Evolutionary conservation across 352 stramenopile species (phyloP), one percentile per base, ranked within the genome.

Genomic region (Phytophthora brassicae): DNA sequence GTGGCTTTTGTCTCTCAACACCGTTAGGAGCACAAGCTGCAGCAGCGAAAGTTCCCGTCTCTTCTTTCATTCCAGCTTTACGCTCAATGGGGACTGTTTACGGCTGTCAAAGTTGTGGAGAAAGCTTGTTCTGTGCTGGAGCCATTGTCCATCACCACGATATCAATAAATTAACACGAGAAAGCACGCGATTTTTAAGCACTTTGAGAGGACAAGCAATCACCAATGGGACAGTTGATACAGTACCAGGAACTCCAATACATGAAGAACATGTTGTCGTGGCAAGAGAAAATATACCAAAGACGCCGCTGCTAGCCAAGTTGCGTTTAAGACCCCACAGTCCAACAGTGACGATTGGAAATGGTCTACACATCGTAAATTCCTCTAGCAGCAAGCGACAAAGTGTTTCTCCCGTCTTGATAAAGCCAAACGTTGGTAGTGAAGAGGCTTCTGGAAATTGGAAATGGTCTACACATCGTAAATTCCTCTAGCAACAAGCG

Each of bases 1-100:
- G 67, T 12, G 82, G 82, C 0, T 89, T 89, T 28, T 78, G 59
- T 17, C 66, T 91, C 8, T 89, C 80, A 16, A 16, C 78, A 23
- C 68, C 70, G 28, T 29, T 50, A 11, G 61, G 47, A 33, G 53
- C 31, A n/a, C 65, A 62, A 38, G 24, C n/a, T 20, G 22, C 24
- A 35, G 11, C 23, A 29, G 48, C 31, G 3, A 60, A 55, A 17
- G 22, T 56, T 46, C 17, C 42, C 29, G 23, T 6, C 3, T 31
- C 68, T 2, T 70, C 71, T 33, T 92, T 92, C 50, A 84, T 94
- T 28, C 85, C 85, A 29, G 70, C 83, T 11, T 50, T 92, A 31
- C 75, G 81, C 9, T 90, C 79, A 3, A 92, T 92, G 81, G 83
- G 75, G 12, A 81, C 83, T 3, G 64, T 87, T 42, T 89, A 84